These are phyloP conservation scores for Aegilops umbellulata DNA, from an alignment of 176 grass and related monocot species.

Conservation along the genomic window DNA sequence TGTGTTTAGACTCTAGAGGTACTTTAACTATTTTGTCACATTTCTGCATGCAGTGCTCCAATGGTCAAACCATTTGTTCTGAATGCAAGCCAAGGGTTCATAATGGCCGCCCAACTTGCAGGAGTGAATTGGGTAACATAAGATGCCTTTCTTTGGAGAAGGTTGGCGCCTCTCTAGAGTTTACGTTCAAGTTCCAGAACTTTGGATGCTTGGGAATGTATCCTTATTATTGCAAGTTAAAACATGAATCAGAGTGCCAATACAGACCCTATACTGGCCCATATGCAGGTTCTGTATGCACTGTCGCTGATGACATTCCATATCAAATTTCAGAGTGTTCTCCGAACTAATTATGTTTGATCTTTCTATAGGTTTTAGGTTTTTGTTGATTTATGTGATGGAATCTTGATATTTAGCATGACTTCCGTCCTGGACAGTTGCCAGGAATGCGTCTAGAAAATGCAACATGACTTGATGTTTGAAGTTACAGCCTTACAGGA, in stretches of 20 bases:
- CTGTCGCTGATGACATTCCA: conserved; percentile 64
- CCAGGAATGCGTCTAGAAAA: too few species aligned
- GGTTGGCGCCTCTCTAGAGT: conserved; percentile 75
- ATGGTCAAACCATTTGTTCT: conserved; percentile 88
- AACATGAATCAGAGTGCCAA: conserved; percentile 85
- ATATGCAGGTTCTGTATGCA: conserved; percentile 91
- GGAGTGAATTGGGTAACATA: conserved; percentile 91
- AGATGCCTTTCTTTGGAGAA: conserved; percentile 90
- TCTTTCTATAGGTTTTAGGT: too few species aligned
- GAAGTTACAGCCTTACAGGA: too few species aligned
- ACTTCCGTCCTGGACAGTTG: too few species aligned
- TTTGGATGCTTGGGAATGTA: conserved; percentile 84
- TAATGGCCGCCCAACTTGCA: conserved; percentile 85
- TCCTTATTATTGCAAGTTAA: conserved; percentile 91
- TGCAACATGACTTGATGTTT: too few species aligned
- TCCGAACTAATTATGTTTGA: too few species aligned
- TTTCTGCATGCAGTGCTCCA: conserved; percentile 64
- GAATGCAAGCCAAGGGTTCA: conserved; percentile 90
- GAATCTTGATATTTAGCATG: too few species aligned
- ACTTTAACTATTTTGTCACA: conserved; percentile 4
- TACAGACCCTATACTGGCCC: conserved; percentile 83
- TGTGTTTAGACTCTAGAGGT: not conserved
- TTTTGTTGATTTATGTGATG: too few species aligned
- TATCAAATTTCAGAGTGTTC: too few species aligned
- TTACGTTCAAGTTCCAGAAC: conserved; percentile 88